Evolutionary conservation across 2,329 filamentous ascomycete genomes (phyloP), one percentile per base, ranked within the genome.

Genomic region (Parascedosporium putredinis): DNA sequence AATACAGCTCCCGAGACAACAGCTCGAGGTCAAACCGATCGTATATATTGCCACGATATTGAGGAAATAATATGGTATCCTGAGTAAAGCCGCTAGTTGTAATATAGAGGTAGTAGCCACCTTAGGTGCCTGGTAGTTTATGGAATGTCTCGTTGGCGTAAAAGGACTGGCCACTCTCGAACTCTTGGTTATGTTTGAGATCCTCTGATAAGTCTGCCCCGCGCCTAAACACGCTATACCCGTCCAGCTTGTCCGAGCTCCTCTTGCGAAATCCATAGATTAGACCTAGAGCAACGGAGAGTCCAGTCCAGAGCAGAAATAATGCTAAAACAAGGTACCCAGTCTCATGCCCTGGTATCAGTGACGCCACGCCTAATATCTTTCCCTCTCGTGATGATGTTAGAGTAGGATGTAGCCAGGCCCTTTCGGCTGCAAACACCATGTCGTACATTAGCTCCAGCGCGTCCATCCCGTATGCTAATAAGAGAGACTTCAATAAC

Each of bases 251-350:
- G 18, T 47, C 45, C 7, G 27, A 34, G 4, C 14, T 16, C 45
- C 45, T 47, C 45, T 34, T 47, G 12, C 45, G 45, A 31, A 47
- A 47, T 16, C 45, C 45, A 18, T 47, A 47, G n/a, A 8, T 4
- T n/a, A 47, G 2, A 7, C 27, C 27, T 18, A 47, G 45, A 2
- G 5, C 29, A 5, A 34, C 27, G 2, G 45, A 47, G 2, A 47
- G 45, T 18, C 3, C 45, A 7, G 45, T 14, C 45, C 45, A 47
- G 2, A 47, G 3, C 16, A 6, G 36, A 29, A 47, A 36, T 6
- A 47, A 29, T 10, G 29, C 29, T 3, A 47, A 29, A 14, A 47
- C 45, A 20, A 47, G 16, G 23, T 47, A 36, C 14, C 45, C 45
- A 3, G 23, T 23, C n/a, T 3, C 45, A 31, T 14, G 8, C 8